These are phyloP conservation scores for Xylaria grammica DNA, from an alignment of 495 filamentous ascomycete genomes.

Conservation along the genomic window DNA sequence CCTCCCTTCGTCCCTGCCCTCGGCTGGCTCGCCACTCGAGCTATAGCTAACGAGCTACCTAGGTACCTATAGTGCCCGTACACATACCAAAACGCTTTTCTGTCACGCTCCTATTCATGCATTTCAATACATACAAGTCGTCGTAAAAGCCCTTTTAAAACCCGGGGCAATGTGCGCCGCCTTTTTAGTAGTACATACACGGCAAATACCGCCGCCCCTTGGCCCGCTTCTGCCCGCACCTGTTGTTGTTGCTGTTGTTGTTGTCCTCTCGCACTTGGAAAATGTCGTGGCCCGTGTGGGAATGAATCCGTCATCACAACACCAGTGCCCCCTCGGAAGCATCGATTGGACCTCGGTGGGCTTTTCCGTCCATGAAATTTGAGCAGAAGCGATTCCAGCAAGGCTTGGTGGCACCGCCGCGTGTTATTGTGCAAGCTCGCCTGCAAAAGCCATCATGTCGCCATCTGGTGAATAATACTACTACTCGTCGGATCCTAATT, in stretches of 20 bases:
- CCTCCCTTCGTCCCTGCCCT: not conserved
- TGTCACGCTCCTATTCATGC: conserved; percentile 4
- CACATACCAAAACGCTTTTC: not conserved
- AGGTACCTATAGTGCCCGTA: too few relatives aligned
- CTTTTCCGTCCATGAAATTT: not conserved
- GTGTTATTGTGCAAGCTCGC: conserved; percentile 1
- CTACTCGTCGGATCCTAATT: not conserved
- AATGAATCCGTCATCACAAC: not conserved
- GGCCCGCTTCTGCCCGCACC: not conserved
- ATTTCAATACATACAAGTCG: conserved; percentile 19
- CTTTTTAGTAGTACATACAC: conserved; percentile 23
- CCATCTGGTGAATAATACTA: conserved; percentile 10
- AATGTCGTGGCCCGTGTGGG: not conserved
- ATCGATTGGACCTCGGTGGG: not conserved
- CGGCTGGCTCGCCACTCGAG: not conserved
- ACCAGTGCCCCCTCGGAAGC: not conserved
- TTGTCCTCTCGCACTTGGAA: not conserved
- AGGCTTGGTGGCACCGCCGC: not conserved
- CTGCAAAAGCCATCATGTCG: conserved; percentile 4
- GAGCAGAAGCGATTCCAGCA: not conserved
- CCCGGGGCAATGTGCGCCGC: conserved; percentile 12
- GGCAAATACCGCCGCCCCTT: not conserved
- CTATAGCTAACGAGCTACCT: conserved; percentile 8
- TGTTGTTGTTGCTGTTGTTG: not conserved
- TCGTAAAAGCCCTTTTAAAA: conserved; percentile 13